Base-by-base conservation (phyloP, 2,329 filamentous ascomycete genomes). In the Cladosporium sp. region DNA sequence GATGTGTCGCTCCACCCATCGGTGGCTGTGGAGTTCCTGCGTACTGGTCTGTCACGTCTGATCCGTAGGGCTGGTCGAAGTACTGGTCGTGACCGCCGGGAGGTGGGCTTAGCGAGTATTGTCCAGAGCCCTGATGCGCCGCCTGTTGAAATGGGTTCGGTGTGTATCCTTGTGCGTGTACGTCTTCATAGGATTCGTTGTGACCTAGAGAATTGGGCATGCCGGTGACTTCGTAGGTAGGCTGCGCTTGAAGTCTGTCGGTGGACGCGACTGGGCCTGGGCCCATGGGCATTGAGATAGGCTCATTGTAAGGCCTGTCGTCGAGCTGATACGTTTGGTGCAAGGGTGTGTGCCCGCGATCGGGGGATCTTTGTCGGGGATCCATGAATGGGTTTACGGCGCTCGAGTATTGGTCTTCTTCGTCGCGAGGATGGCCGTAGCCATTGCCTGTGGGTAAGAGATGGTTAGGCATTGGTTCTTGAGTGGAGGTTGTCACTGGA, bases 11-110 rank as follows among this genome's bases (percentile, higher is more conserved):
- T 52, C 71, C 71, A 52, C 54, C 62, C 14, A 69, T 66, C 6
- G 65, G 64, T n/a, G 54, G 54, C 6, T 70, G 70, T 24, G 68
- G 68, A 21, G 34, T 59, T 32, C 74, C 72, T 51, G 73, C 75
- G 6, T 63, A 64, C 51, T 84, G 82, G 26, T 89, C 87, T 44
- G 86, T 81, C 4, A 84, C 84, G 11, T 86, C 82, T 14, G 92
- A 91, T 70, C 93, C 86, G 78, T 96, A 96, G 1, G 92, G 90
- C 71, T 90, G 88, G 72, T 89, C 92, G 78, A 91, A 94, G 81
- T 97, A 97, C 65, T 88, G 87, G 78, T 97, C 92, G 76, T 95
- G 92, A 74, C 97, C 92, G 66, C 89, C 88, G 11, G 94, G 93
- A 74, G 92, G 88, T 68, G 97, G 80, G 4, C 88, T 83, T 77